phyloP scores from a whole-genome alignment of 1,139 yeast species.

The Candida anutae region DNA sequence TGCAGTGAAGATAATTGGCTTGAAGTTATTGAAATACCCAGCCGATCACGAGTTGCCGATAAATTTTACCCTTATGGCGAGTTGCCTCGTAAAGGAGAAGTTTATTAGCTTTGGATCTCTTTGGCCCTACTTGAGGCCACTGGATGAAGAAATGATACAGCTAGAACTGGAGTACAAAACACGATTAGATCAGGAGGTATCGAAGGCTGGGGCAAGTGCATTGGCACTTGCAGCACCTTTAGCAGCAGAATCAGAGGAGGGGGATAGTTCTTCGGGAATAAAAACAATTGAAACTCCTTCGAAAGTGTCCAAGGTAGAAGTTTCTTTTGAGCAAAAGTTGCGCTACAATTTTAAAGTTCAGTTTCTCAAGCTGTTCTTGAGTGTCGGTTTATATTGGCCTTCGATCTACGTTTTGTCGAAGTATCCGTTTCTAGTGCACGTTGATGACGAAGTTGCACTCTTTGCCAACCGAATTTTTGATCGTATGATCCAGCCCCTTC shows the following conservation, averaged over 20 bases:
- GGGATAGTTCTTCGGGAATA: conserved; percentile 3
- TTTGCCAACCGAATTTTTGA: conserved; percentile 46
- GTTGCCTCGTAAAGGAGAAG: conserved; percentile 60
- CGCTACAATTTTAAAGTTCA: conserved; percentile 22
- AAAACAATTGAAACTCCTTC: conserved; percentile 1
- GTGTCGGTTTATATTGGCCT: conserved; percentile 60
- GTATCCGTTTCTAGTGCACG: conserved; percentile 55
- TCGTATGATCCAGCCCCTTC: conserved; percentile 45
- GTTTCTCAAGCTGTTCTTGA: conserved; percentile 47
- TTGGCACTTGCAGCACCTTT: conserved; percentile 85
- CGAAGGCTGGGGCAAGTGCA: conserved; percentile 67
- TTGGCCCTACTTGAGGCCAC: conserved; percentile 49
- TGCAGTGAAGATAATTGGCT: conserved; percentile 55
- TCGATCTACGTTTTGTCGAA: conserved; percentile 51
- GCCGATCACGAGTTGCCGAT: conserved; percentile 32
- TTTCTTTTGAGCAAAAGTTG: conserved; percentile 11
- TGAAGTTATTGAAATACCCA: conserved; percentile 38
- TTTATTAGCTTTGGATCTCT: conserved; percentile 59
- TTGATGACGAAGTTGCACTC: conserved; percentile 46
- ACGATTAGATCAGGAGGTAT: conserved; percentile 53
- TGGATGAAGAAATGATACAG: conserved; percentile 28
- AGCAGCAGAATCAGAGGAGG: conserved; percentile 54
- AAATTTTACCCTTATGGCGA: conserved; percentile 37
- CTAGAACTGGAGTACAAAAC: conserved; percentile 42
- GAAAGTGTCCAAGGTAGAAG: conserved; percentile 4